Conservation (phyloP, 441 rosid species). For the Pelargonium citronellum region DNA sequence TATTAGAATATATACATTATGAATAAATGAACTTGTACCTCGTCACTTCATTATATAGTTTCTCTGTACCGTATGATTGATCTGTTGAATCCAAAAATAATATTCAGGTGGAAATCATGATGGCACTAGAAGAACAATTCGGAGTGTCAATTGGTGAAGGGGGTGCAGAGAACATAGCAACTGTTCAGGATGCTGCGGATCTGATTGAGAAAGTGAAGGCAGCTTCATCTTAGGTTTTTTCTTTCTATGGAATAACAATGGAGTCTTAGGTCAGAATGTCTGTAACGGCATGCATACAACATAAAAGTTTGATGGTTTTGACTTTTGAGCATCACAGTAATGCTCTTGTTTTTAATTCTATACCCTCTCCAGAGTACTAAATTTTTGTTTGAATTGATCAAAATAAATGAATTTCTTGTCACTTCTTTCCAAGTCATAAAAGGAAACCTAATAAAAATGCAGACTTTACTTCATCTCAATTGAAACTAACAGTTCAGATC, state of each 20-base stretch:
- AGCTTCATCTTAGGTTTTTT: slow-evolving; percentile 13
- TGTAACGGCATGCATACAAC: background rate
- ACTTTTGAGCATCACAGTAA: background rate
- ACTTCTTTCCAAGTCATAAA: background rate
- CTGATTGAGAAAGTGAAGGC: slow-evolving; percentile 52
- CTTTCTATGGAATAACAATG: background rate
- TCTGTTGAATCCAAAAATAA: background rate
- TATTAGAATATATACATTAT: no score
- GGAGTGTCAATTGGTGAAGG: slow-evolving; percentile 51
- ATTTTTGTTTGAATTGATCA: slow-evolving; percentile 6
- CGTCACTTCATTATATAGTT: background rate
- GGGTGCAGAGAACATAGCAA: slow-evolving; percentile 51
- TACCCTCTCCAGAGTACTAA: background rate
- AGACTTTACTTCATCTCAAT: background rate
- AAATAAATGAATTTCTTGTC: background rate
- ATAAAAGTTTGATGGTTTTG: no score
- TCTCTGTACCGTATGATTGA: background rate
- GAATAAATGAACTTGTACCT: no score
- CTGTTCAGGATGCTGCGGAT: slow-evolving; percentile 63
- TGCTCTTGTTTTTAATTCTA: slow-evolving; percentile 10
- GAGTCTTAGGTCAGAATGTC: background rate
- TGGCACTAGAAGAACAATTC: slow-evolving; percentile 67
- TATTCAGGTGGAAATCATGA: slow-evolving; percentile 51
- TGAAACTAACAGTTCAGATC: background rate
- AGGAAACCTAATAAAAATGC: background rate